Conservation (phyloP, 2,329 filamentous ascomycete species). For the Rhinocladiella mackenziei region DNA sequence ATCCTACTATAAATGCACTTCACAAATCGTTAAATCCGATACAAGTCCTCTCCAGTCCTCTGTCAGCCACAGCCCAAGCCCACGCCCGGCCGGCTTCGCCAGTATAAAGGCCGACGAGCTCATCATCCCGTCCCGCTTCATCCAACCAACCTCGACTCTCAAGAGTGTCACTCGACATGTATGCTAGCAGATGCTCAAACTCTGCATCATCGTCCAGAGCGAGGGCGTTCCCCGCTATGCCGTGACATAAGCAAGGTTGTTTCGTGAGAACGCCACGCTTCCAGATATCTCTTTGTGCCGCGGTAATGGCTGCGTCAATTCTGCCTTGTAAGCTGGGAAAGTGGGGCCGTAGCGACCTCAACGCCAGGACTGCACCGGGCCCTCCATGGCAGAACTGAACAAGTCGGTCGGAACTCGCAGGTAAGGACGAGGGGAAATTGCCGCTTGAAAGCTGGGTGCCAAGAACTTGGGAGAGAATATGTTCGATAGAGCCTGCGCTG, state of each 20-base stretch:
- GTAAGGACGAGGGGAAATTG: conserved; percentile 57
- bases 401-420: conserved; percentile 33
- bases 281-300: conserved; percentile 50
- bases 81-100: conserved; percentile 49
- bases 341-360: conserved; percentile 53
- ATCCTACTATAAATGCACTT: background rate
- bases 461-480: conserved; percentile 53
- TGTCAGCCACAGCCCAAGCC: conserved; percentile 39
- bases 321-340: conserved; percentile 38
- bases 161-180: conserved; percentile 19
- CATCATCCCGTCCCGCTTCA: conserved; percentile 47
- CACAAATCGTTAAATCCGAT: conserved; percentile 30
- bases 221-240: conserved; percentile 62
- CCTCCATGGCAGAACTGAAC: conserved; percentile 67
- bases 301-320: conserved; percentile 20
- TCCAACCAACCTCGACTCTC: conserved; percentile 25
- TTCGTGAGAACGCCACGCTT: conserved; percentile 59
- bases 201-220: conserved; percentile 22
- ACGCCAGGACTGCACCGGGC: conserved; percentile 58
- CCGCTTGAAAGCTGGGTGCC: conserved; percentile 58
- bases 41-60: conserved; percentile 14
- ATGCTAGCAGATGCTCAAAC: conserved; percentile 23
- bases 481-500: conserved; percentile 48
- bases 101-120: conserved; percentile 49
- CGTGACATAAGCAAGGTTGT: conserved; percentile 63